A percentile compares a stretch with the other conserved stretches of the same genome.
Conservation (phyloP, 805 yeast genomes). For the Saturnispora gosingensis region DNA sequence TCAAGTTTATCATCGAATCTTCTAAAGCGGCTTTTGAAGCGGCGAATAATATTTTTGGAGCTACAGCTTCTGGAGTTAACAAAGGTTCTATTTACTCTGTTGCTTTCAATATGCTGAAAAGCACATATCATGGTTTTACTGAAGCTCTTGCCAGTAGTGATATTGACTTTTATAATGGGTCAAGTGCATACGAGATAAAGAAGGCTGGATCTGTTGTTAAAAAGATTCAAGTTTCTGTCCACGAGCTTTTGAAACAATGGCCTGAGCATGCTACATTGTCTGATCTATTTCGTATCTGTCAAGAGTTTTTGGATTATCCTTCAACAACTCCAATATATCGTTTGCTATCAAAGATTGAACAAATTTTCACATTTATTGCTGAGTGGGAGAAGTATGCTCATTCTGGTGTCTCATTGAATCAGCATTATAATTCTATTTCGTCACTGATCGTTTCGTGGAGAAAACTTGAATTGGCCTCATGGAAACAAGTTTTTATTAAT, state of each 20-base stretch:
- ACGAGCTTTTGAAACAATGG: slow-evolving; percentile 55
- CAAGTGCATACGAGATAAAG: slow-evolving; percentile 50
- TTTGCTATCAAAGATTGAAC: slow-evolving; percentile 75
- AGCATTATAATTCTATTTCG: slow-evolving; percentile 50
- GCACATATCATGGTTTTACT: slow-evolving; percentile 26
- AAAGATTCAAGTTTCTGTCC: slow-evolving; percentile 36
- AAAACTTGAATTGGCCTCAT: slow-evolving; percentile 71
- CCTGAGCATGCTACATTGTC: slow-evolving; percentile 91
- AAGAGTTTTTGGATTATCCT: slow-evolving; percentile 57
- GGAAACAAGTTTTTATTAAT: slow-evolving; percentile 65
- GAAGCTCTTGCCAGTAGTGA: slow-evolving; percentile 16
- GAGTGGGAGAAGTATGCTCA: slow-evolving; percentile 96
- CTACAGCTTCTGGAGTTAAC: slow-evolving; percentile 17
- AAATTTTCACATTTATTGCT: slow-evolving; percentile 65
- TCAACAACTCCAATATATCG: slow-evolving; percentile 66
- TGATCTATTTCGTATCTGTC: slow-evolving; percentile 52
- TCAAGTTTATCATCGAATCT: slow-evolving; percentile 33
- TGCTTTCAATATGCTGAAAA: slow-evolving; percentile 27
- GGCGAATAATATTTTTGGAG: slow-evolving; percentile 19
- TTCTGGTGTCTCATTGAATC: slow-evolving; percentile 55
- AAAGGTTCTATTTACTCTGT: slow-evolving; percentile 29
- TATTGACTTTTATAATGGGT: slow-evolving; percentile 59
- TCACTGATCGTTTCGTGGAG: slow-evolving; percentile 83
- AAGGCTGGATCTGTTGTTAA: slow-evolving; percentile 44
- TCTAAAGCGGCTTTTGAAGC: slow-evolving; percentile 23